phyloP scores from a whole-genome alignment of 2,329 filamentous ascomycete species.

The Botryotinia globosa region DNA sequence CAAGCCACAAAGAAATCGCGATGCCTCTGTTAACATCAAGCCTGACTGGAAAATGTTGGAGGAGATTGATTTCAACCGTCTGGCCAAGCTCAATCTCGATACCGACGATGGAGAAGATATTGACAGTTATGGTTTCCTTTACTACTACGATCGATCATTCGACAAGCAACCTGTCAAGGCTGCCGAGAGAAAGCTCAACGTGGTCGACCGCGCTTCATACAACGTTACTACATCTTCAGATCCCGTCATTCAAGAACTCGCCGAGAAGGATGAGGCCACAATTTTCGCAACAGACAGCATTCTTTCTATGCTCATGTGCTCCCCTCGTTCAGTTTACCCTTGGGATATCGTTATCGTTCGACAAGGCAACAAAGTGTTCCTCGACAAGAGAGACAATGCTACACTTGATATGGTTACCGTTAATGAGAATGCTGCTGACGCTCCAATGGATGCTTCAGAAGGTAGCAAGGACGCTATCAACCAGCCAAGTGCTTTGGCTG shows the following conservation, averaged over 20 bases:
- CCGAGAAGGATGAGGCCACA: slow-evolving; percentile 91
- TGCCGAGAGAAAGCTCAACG: slow-evolving; percentile 79
- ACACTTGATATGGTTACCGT: slow-evolving; percentile 96
- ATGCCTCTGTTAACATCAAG: slow-evolving; percentile 94
- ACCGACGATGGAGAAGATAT: slow-evolving; percentile 93
- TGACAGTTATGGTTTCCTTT: slow-evolving; percentile 93
- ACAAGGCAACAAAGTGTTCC: slow-evolving; percentile 94
- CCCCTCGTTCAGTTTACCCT: slow-evolving; percentile 92
- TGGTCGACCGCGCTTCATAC: slow-evolving; percentile 92
- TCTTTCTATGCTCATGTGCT: slow-evolving; percentile 98
- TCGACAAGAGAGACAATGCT: slow-evolving; percentile 96
- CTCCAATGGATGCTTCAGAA: slow-evolving; percentile 85
- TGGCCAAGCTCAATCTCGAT: slow-evolving; percentile 93
- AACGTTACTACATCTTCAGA: slow-evolving; percentile 97
- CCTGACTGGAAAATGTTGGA: slow-evolving; percentile 93
- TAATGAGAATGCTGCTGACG: slow-evolving; percentile 97
- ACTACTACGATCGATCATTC: slow-evolving; percentile 95
- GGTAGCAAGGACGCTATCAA: slow-evolving; percentile 94
- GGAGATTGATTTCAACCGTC: slow-evolving; percentile 96
- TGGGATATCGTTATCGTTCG: slow-evolving; percentile 96
- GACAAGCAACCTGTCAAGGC: slow-evolving; percentile 92
- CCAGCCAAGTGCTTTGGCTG: slow-evolving; percentile 85
- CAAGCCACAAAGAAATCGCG: slow-evolving; percentile 93
- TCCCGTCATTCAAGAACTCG: slow-evolving; percentile 93
- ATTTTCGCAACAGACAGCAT: slow-evolving; percentile 98